Percentiles rank a stretch among this genome's conserved stretches.
Evolutionary conservation across 2,329 filamentous ascomycete species (phyloP).

Genomic region (Ophiocordyceps sinensis): DNA sequence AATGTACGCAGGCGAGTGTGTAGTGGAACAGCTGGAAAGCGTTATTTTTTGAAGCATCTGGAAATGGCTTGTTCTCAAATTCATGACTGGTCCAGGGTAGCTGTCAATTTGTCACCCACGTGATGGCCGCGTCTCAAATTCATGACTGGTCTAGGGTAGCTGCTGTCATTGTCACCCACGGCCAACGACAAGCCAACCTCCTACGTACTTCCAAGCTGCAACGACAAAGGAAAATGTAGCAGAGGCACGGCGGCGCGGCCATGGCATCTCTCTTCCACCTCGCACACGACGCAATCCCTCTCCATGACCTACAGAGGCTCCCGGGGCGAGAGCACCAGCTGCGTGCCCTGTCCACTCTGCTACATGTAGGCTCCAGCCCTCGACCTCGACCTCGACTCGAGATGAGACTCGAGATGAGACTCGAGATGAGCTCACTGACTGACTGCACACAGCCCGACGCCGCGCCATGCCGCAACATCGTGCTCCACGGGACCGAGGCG

Average conservation of each 20-base stretch:
- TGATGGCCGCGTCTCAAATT: too few species aligned
- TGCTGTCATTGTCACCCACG: too few species aligned
- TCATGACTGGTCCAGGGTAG: too few species aligned
- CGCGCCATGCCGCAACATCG: conserved; percentile 59
- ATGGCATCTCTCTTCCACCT: conserved; percentile 32
- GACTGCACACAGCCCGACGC: conserved; percentile 36
- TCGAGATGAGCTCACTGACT: neutral
- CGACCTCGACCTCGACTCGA: too few species aligned
- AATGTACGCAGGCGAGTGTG: conserved; percentile 2
- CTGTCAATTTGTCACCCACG: too few species aligned
- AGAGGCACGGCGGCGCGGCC: conserved; percentile 6
- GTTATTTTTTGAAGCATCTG: conserved; percentile 14
- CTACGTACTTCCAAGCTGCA: too few species aligned
- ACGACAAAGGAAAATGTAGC: neutral
- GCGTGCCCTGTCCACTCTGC: conserved; percentile 38
- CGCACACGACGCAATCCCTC: conserved; percentile 35
- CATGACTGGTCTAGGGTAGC: too few species aligned
- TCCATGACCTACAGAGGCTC: conserved; percentile 30
- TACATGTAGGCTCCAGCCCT: conserved; percentile 26
- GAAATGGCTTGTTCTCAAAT: too few species aligned
- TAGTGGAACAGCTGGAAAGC: neutral
- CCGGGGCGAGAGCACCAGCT: conserved; percentile 46
- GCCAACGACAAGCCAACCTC: too few species aligned
- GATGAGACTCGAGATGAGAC: too few species aligned
- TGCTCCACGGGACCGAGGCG: conserved; percentile 72